Evolutionary conservation across 495 filamentous ascomycete genomes (phyloP).

Genomic region (Clohesyomyces aquaticus): DNA sequence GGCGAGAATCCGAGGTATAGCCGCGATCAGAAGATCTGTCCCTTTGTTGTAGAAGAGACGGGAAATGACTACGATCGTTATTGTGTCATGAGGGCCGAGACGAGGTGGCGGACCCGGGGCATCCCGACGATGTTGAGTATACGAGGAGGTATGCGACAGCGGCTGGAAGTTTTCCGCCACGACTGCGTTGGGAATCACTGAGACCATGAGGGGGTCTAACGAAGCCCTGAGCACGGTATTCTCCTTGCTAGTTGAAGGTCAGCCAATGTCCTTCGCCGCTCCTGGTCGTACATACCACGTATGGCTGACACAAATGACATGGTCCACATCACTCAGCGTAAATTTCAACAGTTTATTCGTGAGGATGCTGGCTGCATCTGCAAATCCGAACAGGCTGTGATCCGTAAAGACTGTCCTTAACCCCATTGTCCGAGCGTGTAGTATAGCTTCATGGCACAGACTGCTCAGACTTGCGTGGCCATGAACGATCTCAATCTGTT

Average conservation of each 20-base stretch:
- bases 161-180: constrained; percentile 95
- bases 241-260: constrained; percentile 70
- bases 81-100: constrained; percentile 78
- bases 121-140: constrained; percentile 46
- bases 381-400: constrained; percentile 97
- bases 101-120: constrained; percentile 54
- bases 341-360: constrained; percentile 98
- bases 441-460: constrained; percentile 90
- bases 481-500: constrained; percentile 95
- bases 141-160: constrained; percentile 40
- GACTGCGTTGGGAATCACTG: constrained; percentile 95
- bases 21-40: constrained; percentile 90
- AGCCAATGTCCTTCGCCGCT: constrained; percentile 5
- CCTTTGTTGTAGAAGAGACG: constrained; percentile 99
- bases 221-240: constrained; percentile 96
- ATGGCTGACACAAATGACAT: constrained; percentile 97
- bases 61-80: constrained; percentile 96
- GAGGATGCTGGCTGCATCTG: constrained; percentile 92
- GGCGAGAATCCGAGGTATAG: constrained; percentile 88
- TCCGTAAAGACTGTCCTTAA: constrained; percentile 94
- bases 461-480: constrained; percentile 91
- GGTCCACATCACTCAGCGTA: constrained; percentile 92
- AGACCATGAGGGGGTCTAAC: constrained; percentile 94
- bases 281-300: constrained; percentile 72
- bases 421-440: constrained; percentile 96